Evolutionary conservation across 2,329 filamentous ascomycete species (phyloP).

Genomic region (Neodidymelliopsis sp.): DNA sequence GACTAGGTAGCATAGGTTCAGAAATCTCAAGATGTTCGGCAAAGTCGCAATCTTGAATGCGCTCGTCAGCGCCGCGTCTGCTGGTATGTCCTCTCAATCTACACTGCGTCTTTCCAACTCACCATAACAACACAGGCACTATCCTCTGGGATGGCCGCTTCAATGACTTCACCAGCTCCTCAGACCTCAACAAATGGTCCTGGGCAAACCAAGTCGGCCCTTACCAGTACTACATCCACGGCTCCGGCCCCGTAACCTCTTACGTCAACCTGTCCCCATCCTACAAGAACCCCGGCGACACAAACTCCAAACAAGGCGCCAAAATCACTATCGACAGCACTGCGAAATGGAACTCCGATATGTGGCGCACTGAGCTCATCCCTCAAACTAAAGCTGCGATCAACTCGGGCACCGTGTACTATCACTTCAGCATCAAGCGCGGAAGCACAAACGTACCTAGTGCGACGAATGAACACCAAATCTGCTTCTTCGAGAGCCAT

Average conservation of each 20-base stretch:
- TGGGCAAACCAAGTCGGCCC: constrained; percentile 73
- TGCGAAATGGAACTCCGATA: constrained; percentile 76
- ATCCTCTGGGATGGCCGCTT: constrained; percentile 72
- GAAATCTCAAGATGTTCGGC: constrained; percentile 38
- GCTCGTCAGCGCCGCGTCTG: constrained; percentile 44
- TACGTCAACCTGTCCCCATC: constrained; percentile 68
- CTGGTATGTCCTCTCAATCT: constrained; percentile 26
- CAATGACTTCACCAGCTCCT: constrained; percentile 63
- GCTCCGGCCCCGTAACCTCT: constrained; percentile 60
- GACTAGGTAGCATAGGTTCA: not conserved
- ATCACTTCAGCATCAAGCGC: constrained; percentile 74
- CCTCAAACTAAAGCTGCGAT: constrained; percentile 72
- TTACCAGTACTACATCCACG: constrained; percentile 82
- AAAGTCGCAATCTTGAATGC: constrained; percentile 38
- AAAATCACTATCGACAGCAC: constrained; percentile 71
- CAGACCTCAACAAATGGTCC: constrained; percentile 68
- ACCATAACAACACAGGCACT: constrained; percentile 49
- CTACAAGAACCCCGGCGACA: constrained; percentile 72
- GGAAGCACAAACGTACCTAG: constrained; percentile 66
- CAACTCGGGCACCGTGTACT: constrained; percentile 71
- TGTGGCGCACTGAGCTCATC: constrained; percentile 78
- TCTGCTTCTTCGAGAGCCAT: constrained; percentile 71
- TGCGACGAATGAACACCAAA: constrained; percentile 71
- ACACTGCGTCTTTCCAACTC: not conserved
- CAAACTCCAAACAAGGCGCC: constrained; percentile 67